These are phyloP conservation scores for Xylaria sp. DNA, from an alignment of 2,329 filamentous ascomycete genomes.

Conservation along the genomic window DNA sequence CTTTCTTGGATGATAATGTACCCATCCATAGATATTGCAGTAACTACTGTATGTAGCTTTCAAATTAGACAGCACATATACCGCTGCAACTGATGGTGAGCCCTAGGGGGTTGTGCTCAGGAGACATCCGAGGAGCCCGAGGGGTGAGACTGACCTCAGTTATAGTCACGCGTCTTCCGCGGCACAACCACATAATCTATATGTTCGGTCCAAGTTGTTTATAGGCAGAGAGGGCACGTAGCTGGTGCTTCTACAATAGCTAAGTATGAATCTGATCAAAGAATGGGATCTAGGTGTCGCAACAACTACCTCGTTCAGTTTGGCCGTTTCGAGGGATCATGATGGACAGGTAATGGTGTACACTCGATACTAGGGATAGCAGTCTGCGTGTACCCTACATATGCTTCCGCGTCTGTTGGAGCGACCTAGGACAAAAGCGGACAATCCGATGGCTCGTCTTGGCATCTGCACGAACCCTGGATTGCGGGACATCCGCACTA, in stretches of 20 bases:
- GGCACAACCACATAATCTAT: background rate
- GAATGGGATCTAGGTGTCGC: background rate
- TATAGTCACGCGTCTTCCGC: background rate
- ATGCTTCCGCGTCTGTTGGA: too few species aligned
- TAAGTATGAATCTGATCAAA: background rate
- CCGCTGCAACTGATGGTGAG: background rate
- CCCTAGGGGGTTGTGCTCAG: background rate
- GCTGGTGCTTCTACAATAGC: background rate
- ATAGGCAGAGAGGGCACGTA: background rate
- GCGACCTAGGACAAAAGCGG: background rate
- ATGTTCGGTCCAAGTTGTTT: background rate
- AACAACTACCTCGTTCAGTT: background rate
- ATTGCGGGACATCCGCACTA: background rate
- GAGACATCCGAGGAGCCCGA: background rate
- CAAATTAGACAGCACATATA: too few species aligned
- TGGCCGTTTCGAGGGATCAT: conserved; percentile 5
- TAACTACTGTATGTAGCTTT: too few species aligned
- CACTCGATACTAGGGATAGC: too few species aligned
- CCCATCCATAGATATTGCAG: too few species aligned
- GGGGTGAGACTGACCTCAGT: background rate
- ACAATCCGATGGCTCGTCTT: conserved; percentile 19
- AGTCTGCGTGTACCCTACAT: too few species aligned
- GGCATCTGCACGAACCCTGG: conserved; percentile 24
- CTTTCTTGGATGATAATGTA: too few species aligned
- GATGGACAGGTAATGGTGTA: background rate